Conservation (phyloP, 169 alveolate species). For the Eimeria falciformis region DNA sequence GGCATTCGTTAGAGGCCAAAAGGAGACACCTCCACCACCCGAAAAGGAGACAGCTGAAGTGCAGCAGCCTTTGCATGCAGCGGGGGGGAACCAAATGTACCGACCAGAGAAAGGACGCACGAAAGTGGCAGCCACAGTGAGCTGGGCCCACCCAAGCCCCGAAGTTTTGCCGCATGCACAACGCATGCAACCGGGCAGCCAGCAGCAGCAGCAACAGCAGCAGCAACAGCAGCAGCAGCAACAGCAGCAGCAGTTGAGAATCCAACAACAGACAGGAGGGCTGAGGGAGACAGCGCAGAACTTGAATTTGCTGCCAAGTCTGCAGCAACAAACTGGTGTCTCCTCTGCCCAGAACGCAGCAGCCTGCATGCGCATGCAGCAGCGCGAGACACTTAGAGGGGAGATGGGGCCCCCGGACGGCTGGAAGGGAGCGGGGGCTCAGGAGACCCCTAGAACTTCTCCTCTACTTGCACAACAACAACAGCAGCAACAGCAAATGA, state of each 20-base stretch:
- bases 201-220: not conserved
- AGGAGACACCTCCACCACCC: not conserved
- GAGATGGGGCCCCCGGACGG: no score
- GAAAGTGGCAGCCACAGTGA: constrained; percentile 37
- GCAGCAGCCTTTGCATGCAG: not conserved
- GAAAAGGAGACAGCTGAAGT: not conserved
- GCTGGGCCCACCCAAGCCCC: constrained; percentile 14
- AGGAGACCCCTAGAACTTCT: no score
- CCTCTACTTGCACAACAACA: no score
- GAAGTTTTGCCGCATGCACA: not conserved
- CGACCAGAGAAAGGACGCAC: no score
- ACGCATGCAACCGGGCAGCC: not conserved
- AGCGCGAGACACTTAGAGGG: not conserved
- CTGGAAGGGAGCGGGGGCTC: no score
- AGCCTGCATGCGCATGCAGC: not conserved
- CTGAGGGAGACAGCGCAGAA: no score
- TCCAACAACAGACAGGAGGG: no score
- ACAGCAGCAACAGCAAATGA: no score
- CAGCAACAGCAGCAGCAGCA: not conserved
- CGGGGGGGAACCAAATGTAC: no score
- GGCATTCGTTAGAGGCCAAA: constrained; percentile 32
- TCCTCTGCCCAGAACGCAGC: not conserved
- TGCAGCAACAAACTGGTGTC: not conserved
- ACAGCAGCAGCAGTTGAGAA: not conserved
- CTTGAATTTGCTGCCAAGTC: constrained; percentile 4